A percentile compares a stretch with the other conserved stretches of the same genome.
Conservation (phyloP, 2,329 filamentous ascomycete species). For the Leptographium procerum region DNA sequence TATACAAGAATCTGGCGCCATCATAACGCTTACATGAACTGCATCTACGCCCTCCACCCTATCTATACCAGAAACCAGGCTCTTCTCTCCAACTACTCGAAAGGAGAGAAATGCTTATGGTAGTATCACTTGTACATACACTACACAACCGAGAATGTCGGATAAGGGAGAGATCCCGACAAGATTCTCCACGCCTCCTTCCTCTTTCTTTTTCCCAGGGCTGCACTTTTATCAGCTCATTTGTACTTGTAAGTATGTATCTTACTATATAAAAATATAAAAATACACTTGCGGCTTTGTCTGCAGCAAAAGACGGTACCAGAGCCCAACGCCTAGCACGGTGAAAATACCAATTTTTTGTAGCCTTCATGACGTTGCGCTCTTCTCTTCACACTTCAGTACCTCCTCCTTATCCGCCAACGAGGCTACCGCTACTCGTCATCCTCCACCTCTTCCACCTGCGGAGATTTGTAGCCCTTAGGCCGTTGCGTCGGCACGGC, state of each 20-base stretch:
- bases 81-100: no score
- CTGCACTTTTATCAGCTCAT: no score
- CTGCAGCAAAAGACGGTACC: background rate
- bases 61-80: no score
- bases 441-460: slow-evolving; percentile 25
- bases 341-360: background rate
- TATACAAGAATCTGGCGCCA: slow-evolving; percentile 42
- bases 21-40: background rate
- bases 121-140: background rate
- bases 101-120: background rate
- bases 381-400: no score
- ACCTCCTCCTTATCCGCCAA: background rate
- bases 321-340: background rate
- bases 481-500: slow-evolving; percentile 25
- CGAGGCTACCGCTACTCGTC: slow-evolving; percentile 12
- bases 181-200: background rate
- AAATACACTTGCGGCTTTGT: background rate
- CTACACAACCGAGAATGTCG: background rate
- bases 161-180: background rate
- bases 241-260: no score
- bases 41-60: no score
- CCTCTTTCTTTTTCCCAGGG: background rate
- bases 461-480: slow-evolving; percentile 34
- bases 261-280: background rate
- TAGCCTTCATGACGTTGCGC: no score